Percentiles rank a stretch among this genome's conserved stretches.
These are phyloP conservation scores for Pichia sp. DNA, from an alignment of 1,139 yeast species.

Conservation along the genomic window DNA sequence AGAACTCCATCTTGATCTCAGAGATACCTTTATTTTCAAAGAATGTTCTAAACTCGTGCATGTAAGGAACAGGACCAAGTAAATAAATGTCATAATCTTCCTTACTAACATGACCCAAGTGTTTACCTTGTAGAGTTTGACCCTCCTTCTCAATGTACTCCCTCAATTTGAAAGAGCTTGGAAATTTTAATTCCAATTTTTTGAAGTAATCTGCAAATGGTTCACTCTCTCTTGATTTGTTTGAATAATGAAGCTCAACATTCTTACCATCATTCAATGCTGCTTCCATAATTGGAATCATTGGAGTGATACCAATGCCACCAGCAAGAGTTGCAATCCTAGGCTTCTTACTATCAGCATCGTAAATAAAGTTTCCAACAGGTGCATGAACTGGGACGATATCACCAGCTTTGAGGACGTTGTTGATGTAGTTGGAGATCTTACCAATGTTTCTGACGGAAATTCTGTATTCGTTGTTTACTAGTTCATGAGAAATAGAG, in stretches of 20 bases:
- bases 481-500: constrained; percentile 36
- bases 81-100: constrained; percentile 29
- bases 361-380: constrained; percentile 44
- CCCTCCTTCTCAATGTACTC: constrained; percentile 7
- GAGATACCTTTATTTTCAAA: constrained; percentile 15
- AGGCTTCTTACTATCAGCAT: constrained; percentile 25
- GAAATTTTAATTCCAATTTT: constrained; percentile 18
- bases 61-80: constrained; percentile 33
- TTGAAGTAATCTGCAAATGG: constrained; percentile 29
- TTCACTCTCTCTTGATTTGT: constrained; percentile 22
- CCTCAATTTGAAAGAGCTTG: constrained; percentile 4
- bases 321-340: constrained; percentile 44
- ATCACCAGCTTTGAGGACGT: constrained; percentile 43
- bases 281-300: constrained; percentile 43
- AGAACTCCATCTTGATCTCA: constrained; percentile 21
- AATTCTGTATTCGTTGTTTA: constrained; percentile 38
- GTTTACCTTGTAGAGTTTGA: constrained; percentile 2
- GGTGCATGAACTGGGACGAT: constrained; percentile 50
- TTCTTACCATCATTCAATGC: constrained; percentile 22
- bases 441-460: constrained; percentile 49
- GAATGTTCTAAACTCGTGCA: constrained; percentile 27
- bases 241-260: constrained; percentile 31
- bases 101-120: constrained; percentile 4
- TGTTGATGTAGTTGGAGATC: constrained; percentile 50
- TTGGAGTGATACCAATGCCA: constrained; percentile 67